Conservation (phyloP, 257 asterid species). For the Echites panduratus region DNA sequence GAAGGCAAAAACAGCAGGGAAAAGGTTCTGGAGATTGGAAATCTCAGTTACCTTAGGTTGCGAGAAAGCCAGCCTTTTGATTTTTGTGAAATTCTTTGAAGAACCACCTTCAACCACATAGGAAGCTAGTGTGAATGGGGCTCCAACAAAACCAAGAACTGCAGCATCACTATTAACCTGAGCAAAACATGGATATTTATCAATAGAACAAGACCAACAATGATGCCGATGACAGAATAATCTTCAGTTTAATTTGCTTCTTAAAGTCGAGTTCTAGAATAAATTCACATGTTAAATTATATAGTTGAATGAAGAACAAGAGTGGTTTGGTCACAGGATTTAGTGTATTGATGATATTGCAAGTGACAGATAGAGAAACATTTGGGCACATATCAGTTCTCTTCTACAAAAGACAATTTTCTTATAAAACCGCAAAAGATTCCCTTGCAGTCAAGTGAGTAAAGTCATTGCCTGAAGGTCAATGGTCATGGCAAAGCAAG, state of each 20-base stretch:
- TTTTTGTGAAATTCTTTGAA: conserved; percentile 89
- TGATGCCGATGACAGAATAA: not conserved
- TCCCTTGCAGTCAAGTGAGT: not conserved
- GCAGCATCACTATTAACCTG: conserved; percentile 97
- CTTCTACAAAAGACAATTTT: not conserved
- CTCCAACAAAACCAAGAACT: conserved; percentile 97
- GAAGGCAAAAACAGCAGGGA: not conserved
- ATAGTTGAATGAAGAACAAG: not conserved
- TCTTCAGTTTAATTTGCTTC: not conserved
- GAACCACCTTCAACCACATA: conserved; percentile 98
- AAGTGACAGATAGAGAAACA: not conserved
- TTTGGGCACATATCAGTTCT: not conserved
- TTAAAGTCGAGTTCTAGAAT: not conserved
- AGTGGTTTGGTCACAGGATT: not conserved
- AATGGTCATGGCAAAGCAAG: not conserved
- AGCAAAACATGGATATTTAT: conserved; percentile 11
- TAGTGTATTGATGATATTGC: not conserved
- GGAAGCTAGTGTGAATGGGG: conserved; percentile 95
- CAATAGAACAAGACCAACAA: conserved; percentile 4
- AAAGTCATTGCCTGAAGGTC: not conserved
- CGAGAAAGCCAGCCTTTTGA: conserved; percentile 84
- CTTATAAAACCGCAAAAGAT: not conserved
- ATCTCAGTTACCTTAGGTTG: conserved; percentile 70
- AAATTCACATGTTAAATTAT: not conserved
- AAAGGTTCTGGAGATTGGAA: not conserved